Conservation (phyloP, 225 moss, liverwort and hornwort genomes). For the Ulota crispa region DNA sequence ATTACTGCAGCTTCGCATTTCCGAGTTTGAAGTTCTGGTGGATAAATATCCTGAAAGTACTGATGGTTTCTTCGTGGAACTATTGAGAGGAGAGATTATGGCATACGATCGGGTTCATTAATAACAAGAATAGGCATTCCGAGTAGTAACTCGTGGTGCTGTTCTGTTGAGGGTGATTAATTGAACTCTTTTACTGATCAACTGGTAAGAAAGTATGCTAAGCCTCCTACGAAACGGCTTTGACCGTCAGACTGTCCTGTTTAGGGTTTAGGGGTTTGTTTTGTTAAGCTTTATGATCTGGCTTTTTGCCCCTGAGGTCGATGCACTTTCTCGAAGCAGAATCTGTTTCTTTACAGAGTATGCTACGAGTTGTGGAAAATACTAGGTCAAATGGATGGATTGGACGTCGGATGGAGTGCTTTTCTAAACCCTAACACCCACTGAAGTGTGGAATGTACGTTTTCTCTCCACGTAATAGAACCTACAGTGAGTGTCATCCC, state of each 20-base stretch:
- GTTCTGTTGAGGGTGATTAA: not conserved
- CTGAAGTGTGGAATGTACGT: no score
- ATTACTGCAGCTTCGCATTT: not conserved
- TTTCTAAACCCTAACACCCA: not conserved
- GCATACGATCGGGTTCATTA: not conserved
- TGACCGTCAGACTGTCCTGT: not conserved
- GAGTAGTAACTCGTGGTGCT: not conserved
- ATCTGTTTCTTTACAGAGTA: not conserved
- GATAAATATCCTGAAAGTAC: not conserved
- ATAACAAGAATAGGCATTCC: not conserved
- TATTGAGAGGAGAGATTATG: not conserved
- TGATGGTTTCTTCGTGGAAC: not conserved
- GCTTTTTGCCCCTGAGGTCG: not conserved
- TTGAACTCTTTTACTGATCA: not conserved
- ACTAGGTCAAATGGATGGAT: not conserved
- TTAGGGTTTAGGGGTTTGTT: conserved; percentile 32
- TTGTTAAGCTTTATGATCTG: not conserved
- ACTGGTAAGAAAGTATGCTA: not conserved
- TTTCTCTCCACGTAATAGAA: not conserved
- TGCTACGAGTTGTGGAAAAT: not conserved
- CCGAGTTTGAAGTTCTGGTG: not conserved
- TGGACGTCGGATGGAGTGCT: not conserved
- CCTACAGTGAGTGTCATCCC: not conserved
- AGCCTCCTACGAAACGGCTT: not conserved
- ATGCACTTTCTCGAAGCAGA: not conserved